Percentiles rank a stretch among this genome's conserved stretches.
phyloP scores from a whole-genome alignment of 2,329 filamentous ascomycete genomes.

The Trichoderma brevicompactum region DNA sequence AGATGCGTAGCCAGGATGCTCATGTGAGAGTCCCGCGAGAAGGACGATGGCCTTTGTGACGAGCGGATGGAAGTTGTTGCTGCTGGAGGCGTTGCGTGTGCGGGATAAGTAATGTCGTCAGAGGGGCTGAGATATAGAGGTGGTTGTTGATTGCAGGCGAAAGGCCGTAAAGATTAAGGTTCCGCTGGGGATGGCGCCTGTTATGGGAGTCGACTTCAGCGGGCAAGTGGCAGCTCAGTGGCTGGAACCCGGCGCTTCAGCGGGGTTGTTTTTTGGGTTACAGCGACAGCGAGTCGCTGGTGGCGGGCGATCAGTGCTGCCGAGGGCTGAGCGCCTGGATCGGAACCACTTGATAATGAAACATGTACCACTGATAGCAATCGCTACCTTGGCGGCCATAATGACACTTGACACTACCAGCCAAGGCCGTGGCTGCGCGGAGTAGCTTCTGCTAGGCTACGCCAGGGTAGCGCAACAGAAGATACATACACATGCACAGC shows the following conservation, averaged over 20 bases:
- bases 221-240: constrained; percentile 10
- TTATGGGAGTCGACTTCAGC: constrained; percentile 6
- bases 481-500: no score
- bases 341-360: no score
- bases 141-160: not conserved
- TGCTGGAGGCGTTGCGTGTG: constrained; percentile 11
- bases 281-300: constrained; percentile 9
- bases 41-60: not conserved
- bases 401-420: no score
- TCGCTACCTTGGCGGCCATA: no score
- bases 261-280: not conserved
- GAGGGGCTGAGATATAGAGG: constrained; percentile 20
- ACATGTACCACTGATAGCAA: no score
- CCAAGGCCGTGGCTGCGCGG: no score
- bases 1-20: constrained; percentile 23
- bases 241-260: not conserved
- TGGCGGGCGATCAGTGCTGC: no score
- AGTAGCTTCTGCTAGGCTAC: no score
- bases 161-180: constrained; percentile 13
- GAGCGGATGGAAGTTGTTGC: constrained; percentile 16
- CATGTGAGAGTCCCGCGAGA: constrained; percentile 4
- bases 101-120: constrained; percentile 27
- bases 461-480: no score
- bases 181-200: constrained; percentile 19
- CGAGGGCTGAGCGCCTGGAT: no score